Evolutionary conservation across 805 yeast species (phyloP), one percentile per base, ranked within the genome.

Genomic region (Starmerella sirachaensis): DNA sequence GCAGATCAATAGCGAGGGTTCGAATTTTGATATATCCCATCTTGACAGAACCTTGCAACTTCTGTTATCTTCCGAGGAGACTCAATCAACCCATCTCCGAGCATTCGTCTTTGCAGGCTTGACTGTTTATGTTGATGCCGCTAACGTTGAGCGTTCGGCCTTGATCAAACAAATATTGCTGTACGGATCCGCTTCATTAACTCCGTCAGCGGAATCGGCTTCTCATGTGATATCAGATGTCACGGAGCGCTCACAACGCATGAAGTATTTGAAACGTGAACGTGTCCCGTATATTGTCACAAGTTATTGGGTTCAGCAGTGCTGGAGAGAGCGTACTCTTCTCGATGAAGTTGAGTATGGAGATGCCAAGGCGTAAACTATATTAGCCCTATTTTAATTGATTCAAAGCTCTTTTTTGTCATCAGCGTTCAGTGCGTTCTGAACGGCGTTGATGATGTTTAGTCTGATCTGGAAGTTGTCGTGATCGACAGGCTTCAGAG

Each of bases 401-500:
- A 19, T 39, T 45, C n/a, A 57, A 23, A 57, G 45, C 37, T 57
- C 61, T 7, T 47, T 49, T 32, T 51, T 41, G 4, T 23, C 38
- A 12, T 25, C 40, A 13, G 29, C 40, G 26, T 18, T 28, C 10
- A 11, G 27, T 11, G 35, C 37, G 18, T 29, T 12, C 3, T 8
- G 4, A 47, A 63, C 59, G 25, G 56, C 51, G 34, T 51, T 52
- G 44, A 76, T 56, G 26, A 75, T 62, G 49, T 78, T 78, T 36
- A 65, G 47, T 51, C 78, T 65, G 51, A 63, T 64, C 43, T 59
- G 58, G 52, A 75, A 61, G 40, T 66, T 63, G 49, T 78, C 85
- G 14, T 59, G 55, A 27, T 70, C 65, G n/a, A 52, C 58, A 9
- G 55, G 52, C 26, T 57, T 57, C 36, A 74, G 48, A 12, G 60